These are phyloP conservation scores for Yamadazyma blattariae DNA, from an alignment of 1,139 yeast genomes.

Conservation along the genomic window DNA sequence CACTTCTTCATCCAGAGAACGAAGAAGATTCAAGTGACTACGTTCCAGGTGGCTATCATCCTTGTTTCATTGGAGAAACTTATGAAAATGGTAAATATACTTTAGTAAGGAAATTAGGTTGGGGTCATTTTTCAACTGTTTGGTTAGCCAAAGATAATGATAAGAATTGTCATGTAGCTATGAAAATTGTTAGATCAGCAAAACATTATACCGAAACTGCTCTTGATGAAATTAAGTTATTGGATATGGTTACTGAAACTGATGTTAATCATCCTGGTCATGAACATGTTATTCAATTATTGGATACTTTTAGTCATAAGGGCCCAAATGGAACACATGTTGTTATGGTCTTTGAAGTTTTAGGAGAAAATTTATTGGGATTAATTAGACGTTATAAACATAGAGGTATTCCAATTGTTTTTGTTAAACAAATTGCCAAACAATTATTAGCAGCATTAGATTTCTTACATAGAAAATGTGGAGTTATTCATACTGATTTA, in stretches of 20 bases:
- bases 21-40: conserved; percentile 75
- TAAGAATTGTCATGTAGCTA: conserved; percentile 66
- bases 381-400: conserved; percentile 65
- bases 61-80: conserved; percentile 72
- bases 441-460: conserved; percentile 77
- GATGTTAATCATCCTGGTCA: conserved; percentile 64
- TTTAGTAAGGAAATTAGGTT: conserved; percentile 66
- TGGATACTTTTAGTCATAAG: conserved; percentile 63
- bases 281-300: conserved; percentile 58
- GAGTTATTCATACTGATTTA: conserved; percentile 87
- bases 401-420: conserved; percentile 69
- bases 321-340: conserved; percentile 80
- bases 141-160: conserved; percentile 55
- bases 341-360: conserved; percentile 85
- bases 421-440: conserved; percentile 78
- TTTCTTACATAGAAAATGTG: conserved; percentile 79
- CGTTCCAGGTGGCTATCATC: conserved; percentile 83
- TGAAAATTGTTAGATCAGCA: conserved; percentile 80
- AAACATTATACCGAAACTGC: conserved; percentile 82
- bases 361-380: conserved; percentile 78
- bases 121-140: conserved; percentile 53
- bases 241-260: conserved; percentile 45
- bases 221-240: conserved; percentile 72
- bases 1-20: conserved; percentile 42
- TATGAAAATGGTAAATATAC: conserved; percentile 61